Evolutionary conservation across 805 yeast genomes (phyloP).

Genomic region (Kodamaea restingae): DNA sequence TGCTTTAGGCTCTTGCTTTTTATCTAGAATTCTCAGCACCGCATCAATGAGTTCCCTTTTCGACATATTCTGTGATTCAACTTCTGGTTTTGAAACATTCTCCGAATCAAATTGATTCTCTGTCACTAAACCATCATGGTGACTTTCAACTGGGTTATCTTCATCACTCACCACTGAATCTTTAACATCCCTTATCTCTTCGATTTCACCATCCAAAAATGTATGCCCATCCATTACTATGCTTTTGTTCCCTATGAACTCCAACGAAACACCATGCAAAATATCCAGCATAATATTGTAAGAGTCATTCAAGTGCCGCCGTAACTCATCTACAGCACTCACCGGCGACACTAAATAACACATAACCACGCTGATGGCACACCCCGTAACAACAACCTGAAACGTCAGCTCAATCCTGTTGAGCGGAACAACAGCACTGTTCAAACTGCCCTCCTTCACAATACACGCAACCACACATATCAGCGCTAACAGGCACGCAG

Average conservation of each 20-base stretch:
- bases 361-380: slow-evolving; percentile 50
- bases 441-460: slow-evolving; percentile 67
- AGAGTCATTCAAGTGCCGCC: slow-evolving; percentile 45
- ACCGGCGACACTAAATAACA: slow-evolving; percentile 67
- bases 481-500: slow-evolving; percentile 76
- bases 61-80: no score
- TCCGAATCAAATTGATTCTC: no score
- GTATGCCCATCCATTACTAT: no score
- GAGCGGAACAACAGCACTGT: slow-evolving; percentile 55
- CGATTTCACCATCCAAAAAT: background rate
- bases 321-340: slow-evolving; percentile 47
- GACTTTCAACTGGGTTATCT: background rate
- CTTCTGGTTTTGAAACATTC: no score
- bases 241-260: background rate
- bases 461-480: slow-evolving; percentile 67
- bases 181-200: background rate
- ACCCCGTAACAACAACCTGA: slow-evolving; percentile 57
- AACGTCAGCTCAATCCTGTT: slow-evolving; percentile 51
- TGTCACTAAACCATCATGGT: no score
- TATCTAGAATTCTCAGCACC: no score
- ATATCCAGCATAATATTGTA: slow-evolving; percentile 50
- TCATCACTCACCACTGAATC: background rate
- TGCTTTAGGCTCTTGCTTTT: no score
- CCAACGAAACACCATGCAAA: background rate
- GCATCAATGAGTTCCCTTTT: no score